Percentiles rank a stretch among this genome's conserved stretches.
These are phyloP conservation scores for Trichomonascaceae sp. DNA, from an alignment of 1,139 yeast genomes.

Conservation along the genomic window DNA sequence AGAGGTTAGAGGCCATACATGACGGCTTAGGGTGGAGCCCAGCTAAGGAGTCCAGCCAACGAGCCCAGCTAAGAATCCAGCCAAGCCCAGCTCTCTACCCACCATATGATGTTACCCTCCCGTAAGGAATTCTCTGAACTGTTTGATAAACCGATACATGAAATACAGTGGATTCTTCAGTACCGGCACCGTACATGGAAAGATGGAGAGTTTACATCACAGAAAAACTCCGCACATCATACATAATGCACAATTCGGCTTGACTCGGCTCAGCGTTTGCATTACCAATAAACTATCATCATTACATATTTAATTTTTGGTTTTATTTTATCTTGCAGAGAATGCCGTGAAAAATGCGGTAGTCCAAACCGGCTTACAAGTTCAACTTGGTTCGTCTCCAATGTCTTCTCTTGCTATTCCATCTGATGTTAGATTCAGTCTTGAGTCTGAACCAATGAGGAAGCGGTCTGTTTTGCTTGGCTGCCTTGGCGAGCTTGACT, in stretches of 20 bases:
- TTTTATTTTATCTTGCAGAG: background rate
- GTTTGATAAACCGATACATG: slow-evolving; percentile 55
- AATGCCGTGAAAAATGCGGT: background rate
- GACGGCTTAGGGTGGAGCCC: background rate
- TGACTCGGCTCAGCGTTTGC: background rate
- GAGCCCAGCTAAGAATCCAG: too few relatives aligned
- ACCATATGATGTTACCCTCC: slow-evolving; percentile 64
- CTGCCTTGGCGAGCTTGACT: slow-evolving; percentile 99
- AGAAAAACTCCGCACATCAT: background rate
- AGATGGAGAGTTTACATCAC: background rate
- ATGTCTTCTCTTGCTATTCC: slow-evolving; percentile 99
- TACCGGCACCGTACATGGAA: slow-evolving; percentile 23
- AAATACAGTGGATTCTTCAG: slow-evolving; percentile 51
- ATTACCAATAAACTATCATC: slow-evolving; percentile 1
- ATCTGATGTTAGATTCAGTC: slow-evolving; percentile 94
- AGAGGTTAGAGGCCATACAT: background rate
- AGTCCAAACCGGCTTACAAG: slow-evolving; percentile 52
- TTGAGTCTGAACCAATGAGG: slow-evolving; percentile 99
- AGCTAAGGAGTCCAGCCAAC: too few relatives aligned
- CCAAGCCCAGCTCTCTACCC: slow-evolving; percentile 18
- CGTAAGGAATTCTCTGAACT: slow-evolving; percentile 53
- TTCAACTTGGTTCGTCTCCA: slow-evolving; percentile 99
- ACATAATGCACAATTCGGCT: too few relatives aligned
- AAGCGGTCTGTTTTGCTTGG: slow-evolving; percentile 99
- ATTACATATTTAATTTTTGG: background rate